These are phyloP conservation scores for Actinomucor elegans DNA, from an alignment of 371 early-diverging fungal genomes.

Conservation along the genomic window DNA sequence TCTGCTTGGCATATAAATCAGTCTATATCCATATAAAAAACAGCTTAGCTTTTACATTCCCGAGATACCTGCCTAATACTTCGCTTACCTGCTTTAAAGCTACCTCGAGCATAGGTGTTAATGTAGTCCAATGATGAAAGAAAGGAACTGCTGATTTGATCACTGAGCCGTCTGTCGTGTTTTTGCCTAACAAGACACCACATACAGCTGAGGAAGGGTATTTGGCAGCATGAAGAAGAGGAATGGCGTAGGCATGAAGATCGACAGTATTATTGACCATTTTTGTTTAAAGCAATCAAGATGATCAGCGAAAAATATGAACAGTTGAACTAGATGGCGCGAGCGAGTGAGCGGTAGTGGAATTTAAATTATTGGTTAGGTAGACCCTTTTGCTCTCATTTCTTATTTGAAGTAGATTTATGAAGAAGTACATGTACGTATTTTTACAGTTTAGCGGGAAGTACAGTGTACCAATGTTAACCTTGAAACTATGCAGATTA, in stretches of 20 bases:
- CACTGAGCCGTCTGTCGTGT: constrained; percentile 31
- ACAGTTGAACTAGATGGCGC: background rate
- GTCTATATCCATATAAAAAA: constrained; percentile 27
- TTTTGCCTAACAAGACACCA: constrained; percentile 64
- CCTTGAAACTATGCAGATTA: too few species aligned
- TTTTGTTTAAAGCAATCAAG: too few species aligned
- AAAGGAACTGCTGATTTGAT: constrained; percentile 72
- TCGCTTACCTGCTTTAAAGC: constrained; percentile 71
- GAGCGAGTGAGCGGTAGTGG: background rate
- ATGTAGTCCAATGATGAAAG: constrained; percentile 75
- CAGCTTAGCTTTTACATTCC: background rate
- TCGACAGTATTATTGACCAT: constrained; percentile 5
- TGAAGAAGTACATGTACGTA: too few species aligned
- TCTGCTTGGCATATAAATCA: constrained; percentile 48
- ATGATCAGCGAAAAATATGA: too few species aligned
- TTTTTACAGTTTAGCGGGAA: too few species aligned
- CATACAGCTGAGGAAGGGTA: constrained; percentile 69
- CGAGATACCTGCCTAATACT: background rate
- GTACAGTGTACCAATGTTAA: too few species aligned
- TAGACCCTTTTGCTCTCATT: too few species aligned
- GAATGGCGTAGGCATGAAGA: constrained; percentile 65
- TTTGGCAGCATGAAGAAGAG: constrained; percentile 81
- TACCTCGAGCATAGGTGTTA: constrained; percentile 79
- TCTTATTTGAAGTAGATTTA: too few species aligned
- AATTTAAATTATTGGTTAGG: background rate